Percentiles rank a stretch among this genome's conserved stretches.
Conservation (phyloP, 345 rosid species). For the Pugionium cornutum region DNA sequence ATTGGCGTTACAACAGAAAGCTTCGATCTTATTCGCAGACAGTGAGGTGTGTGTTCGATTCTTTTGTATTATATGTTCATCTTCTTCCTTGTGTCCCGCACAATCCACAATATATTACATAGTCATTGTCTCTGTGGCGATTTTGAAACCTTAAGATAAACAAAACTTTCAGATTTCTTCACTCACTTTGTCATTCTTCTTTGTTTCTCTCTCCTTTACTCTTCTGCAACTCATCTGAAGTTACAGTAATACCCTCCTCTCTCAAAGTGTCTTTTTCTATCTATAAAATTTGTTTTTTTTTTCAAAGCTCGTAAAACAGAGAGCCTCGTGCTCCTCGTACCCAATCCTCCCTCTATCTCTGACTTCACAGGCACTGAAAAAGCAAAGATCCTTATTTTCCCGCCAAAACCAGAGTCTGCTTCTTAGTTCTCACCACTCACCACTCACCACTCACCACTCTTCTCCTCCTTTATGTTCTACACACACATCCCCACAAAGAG, state of each 20-base stretch:
- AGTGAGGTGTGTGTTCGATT: neutral
- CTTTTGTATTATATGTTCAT: neutral
- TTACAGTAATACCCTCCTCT: conserved; percentile 8
- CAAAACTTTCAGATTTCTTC: neutral
- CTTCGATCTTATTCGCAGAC: neutral
- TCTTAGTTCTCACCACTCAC: conserved; percentile 16
- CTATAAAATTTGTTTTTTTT: neutral
- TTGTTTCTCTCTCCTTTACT: neutral
- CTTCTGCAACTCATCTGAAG: neutral
- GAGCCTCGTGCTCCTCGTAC: conserved; percentile 38
- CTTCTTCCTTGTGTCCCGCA: neutral
- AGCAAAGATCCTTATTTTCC: conserved; percentile 17
- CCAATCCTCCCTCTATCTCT: conserved; percentile 36
- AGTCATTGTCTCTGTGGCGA: too few species aligned
- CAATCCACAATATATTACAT: neutral
- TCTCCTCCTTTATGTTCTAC: conserved; percentile 10
- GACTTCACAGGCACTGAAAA: conserved; percentile 23
- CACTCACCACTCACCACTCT: neutral
- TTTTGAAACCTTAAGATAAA: neutral
- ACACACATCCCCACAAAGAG: neutral
- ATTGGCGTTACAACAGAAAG: neutral
- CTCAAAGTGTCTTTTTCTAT: neutral
- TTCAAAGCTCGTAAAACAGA: conserved; percentile 36
- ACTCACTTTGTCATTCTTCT: neutral
- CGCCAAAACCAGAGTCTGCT: conserved; percentile 33